These are phyloP conservation scores for Candida railenensis DNA, from an alignment of 805 yeast species.

Conservation along the genomic window DNA sequence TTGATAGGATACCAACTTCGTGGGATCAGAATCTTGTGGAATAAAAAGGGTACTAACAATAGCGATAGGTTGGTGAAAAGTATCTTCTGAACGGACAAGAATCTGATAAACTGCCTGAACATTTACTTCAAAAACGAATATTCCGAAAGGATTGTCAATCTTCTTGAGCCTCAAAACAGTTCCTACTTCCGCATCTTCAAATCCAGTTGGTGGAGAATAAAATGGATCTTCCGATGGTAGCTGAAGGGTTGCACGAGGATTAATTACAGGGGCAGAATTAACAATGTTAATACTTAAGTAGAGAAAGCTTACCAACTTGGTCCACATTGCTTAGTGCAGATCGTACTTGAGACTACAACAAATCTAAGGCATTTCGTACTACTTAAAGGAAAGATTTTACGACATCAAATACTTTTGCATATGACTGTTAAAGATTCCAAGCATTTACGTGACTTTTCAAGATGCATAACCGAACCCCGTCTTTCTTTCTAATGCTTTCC, in stretches of 20 bases:
- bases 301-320: neutral
- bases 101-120: constrained; percentile 22
- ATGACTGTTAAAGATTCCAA: too few relatives aligned
- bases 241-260: neutral
- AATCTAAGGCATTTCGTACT: too few relatives aligned
- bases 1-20: constrained; percentile 21
- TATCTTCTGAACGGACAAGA: constrained; percentile 20
- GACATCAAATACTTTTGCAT: too few relatives aligned
- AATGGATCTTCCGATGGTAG: constrained; percentile 12
- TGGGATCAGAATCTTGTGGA: constrained; percentile 22
- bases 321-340: too few relatives aligned
- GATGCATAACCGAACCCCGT: too few relatives aligned
- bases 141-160: constrained; percentile 17
- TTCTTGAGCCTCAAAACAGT: constrained; percentile 21
- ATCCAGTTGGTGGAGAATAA: constrained; percentile 22
- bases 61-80: constrained; percentile 17
- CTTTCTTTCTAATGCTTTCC: too few relatives aligned
- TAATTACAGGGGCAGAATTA: too few relatives aligned
- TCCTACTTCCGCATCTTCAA: constrained; percentile 18
- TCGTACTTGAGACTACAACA: too few relatives aligned
- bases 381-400: too few relatives aligned
- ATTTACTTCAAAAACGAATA: constrained; percentile 16
- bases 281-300: neutral
- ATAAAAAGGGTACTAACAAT: constrained; percentile 18
- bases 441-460: too few relatives aligned